Base-by-base conservation (phyloP, 495 filamentous ascomycete genomes). In the Hypoxylon lienhwacheense region DNA sequence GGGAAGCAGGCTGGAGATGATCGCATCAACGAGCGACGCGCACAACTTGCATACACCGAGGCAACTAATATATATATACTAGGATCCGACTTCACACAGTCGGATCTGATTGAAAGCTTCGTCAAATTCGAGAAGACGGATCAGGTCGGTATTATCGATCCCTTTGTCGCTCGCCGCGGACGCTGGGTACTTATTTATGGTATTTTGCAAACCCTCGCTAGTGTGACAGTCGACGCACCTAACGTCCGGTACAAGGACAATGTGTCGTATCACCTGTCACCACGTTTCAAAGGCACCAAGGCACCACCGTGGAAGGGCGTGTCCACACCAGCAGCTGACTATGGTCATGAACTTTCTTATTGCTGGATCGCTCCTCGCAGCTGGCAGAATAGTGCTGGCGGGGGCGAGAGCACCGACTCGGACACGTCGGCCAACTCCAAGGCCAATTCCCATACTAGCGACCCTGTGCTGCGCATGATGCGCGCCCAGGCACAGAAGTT, bases 141-240 rank as follows among this genome's bases (percentile, higher is more conserved):
- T 52, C 64, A 62, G 17, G 56, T 78, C 7, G 65, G 68, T 19
- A 69, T 71, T 25, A 64, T 81, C 17, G 75, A 83, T 47, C 84
- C 81, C 2, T 77, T 71, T 36, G 76, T 73, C 11, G 83, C 84
- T 17, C 81, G 84, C 2, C 79, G 80, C 22, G 83, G 84, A 26
- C 81, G 87, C 41, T 91, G 87, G 87, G 71, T 88, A 2, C 68
- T 90, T 8, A 77, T 90, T 28, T 91, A 91, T 64, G 80, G 82
- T 24, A 73, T 86, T 10, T 70, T 91, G 14, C 87, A 91, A 65
- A 82, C 81, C 0, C 75, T 89, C 1, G 85, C 85, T 0, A 81
- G 77, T 33, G 75, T 89, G 31, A 78, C 84, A 5, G 86, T 88
- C 25, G 86, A 89, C 56, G 73, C 80, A 3, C 81, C 81, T 7